Conservation (phyloP, 2,329 filamentous ascomycete genomes). For the Blastomyces silverae region DNA sequence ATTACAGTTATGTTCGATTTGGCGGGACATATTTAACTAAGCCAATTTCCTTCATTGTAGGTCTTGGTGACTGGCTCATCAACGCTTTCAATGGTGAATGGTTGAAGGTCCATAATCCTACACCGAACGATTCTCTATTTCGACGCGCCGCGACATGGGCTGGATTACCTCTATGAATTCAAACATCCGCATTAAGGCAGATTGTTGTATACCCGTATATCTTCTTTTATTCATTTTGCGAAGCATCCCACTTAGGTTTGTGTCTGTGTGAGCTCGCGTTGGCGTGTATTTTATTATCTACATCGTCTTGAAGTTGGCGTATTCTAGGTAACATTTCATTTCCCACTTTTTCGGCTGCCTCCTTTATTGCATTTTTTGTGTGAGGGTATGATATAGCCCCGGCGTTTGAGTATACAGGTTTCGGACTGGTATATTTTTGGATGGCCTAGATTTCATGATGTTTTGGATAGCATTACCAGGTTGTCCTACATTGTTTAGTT, state of each 20-base stretch:
- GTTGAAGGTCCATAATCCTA: conserved; percentile 54
- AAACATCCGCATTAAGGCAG: neutral
- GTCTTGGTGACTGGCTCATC: conserved; percentile 70
- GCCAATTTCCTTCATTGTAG: conserved; percentile 19
- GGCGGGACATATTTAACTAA: neutral
- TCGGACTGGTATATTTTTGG: neutral
- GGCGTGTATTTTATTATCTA: neutral
- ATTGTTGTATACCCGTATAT: neutral
- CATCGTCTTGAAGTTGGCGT: neutral
- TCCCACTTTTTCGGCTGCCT: neutral
- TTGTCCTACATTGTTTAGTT: neutral
- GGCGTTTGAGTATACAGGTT: neutral
- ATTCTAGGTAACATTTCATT: neutral
- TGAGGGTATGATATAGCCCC: neutral
- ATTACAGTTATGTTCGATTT: neutral
- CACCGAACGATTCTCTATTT: conserved; percentile 38
- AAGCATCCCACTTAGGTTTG: neutral
- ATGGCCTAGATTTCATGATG: neutral
- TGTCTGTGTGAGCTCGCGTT: neutral
- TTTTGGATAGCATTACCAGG: neutral
- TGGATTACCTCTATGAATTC: neutral
- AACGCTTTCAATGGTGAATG: conserved; percentile 98
- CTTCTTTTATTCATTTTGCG: neutral
- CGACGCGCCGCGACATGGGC: conserved; percentile 15
- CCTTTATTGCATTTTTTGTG: neutral